phyloP scores from a whole-genome alignment of 2,329 filamentous ascomycete genomes.

The Fusarium coffeatum region DNA sequence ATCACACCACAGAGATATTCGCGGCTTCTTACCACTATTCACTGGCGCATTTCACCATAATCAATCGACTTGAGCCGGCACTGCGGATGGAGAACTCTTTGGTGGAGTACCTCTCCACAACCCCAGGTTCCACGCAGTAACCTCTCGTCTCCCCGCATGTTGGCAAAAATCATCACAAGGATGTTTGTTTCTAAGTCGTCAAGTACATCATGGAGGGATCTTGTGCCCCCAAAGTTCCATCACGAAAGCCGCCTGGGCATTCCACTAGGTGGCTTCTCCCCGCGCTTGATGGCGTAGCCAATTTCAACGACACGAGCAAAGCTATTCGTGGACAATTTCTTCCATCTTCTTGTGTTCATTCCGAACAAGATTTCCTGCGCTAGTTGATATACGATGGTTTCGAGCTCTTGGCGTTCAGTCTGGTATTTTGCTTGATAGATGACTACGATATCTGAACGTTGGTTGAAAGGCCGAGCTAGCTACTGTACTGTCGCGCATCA shows the following conservation, averaged over 20 bases:
- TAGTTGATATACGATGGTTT: slow-evolving; percentile 3
- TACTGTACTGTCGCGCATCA: background rate
- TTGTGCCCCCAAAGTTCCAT: slow-evolving; percentile 31
- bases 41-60: slow-evolving; percentile 6
- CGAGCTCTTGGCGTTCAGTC: background rate
- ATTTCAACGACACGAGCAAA: slow-evolving; percentile 4
- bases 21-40: slow-evolving; percentile 3
- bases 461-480: background rate
- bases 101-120: slow-evolving; percentile 42
- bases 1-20: slow-evolving; percentile 21
- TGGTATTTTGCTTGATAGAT: background rate
- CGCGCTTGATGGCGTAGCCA: slow-evolving; percentile 14
- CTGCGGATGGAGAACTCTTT: slow-evolving; percentile 21
- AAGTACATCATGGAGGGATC: slow-evolving; percentile 13
- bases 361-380: slow-evolving; percentile 6
- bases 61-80: slow-evolving; percentile 10
- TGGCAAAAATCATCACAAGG: slow-evolving; percentile 20
- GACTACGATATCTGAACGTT: background rate
- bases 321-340: slow-evolving; percentile 42
- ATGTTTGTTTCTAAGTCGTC: slow-evolving; percentile 8
- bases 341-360: slow-evolving; percentile 17
- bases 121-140: slow-evolving; percentile 40
- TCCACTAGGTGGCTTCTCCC: slow-evolving; percentile 4
- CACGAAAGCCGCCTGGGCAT: slow-evolving; percentile 18
- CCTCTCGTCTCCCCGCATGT: slow-evolving; percentile 40